phyloP scores from a whole-genome alignment of 345 rosid species.

The Eucalyptus caleyi region DNA sequence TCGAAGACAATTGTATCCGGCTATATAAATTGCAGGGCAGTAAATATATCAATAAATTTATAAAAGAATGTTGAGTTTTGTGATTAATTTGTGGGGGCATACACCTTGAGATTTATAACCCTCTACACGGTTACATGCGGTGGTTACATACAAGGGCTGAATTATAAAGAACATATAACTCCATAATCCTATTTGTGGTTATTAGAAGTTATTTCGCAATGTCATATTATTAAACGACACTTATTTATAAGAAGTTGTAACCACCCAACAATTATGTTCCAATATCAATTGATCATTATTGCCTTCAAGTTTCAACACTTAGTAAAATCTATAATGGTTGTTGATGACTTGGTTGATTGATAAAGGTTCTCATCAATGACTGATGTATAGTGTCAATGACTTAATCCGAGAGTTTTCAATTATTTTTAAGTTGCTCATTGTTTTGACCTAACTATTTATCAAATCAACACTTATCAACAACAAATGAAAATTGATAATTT shows the following conservation, averaged over 20 bases:
- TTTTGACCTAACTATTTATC: neutral
- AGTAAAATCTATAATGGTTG: neutral
- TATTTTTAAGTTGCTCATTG: neutral
- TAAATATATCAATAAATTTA: neutral
- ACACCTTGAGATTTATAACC: neutral
- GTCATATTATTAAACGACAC: neutral
- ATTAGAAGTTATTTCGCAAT: neutral
- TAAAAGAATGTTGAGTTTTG: neutral
- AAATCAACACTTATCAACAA: neutral
- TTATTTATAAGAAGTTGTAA: neutral
- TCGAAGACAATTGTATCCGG: neutral
- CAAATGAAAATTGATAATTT: neutral
- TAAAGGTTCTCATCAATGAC: neutral
- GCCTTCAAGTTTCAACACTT: neutral
- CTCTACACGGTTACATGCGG: neutral
- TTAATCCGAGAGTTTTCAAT: neutral
- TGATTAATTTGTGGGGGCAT: neutral
- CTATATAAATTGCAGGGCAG: neutral
- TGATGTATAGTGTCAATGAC: neutral
- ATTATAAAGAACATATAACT: neutral
- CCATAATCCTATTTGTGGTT: neutral
- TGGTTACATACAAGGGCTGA: neutral
- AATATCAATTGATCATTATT: neutral
- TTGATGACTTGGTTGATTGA: neutral
- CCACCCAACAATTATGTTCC: neutral